Conservation (phyloP, 176 grass and related monocot genomes). For the Juncus effusus region DNA sequence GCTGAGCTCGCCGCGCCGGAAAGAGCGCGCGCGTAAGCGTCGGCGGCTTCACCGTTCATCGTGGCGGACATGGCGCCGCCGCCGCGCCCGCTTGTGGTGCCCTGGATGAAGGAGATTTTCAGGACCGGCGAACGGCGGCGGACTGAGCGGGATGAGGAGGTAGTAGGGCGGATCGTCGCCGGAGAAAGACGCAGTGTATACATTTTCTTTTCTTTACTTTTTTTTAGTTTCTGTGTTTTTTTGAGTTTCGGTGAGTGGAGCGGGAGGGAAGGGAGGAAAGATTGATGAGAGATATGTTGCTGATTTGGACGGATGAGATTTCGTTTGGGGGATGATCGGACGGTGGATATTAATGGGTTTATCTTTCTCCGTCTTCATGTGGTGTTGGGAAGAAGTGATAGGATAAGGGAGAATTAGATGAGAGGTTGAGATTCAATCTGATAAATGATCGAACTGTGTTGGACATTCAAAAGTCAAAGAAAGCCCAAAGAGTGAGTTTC, state of each 20-base stretch:
- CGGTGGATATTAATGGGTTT: not conserved
- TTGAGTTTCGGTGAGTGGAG: not conserved
- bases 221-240: not conserved
- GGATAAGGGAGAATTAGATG: constrained; percentile 1
- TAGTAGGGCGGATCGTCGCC: constrained; percentile 9
- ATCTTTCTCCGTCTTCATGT: constrained; percentile 13
- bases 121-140: constrained; percentile 28
- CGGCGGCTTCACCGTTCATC: constrained; percentile 9
- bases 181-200: constrained; percentile 20
- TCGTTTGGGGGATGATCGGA: not conserved
- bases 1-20: constrained; percentile 49
- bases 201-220: not conserved
- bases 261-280: not conserved
- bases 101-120: constrained; percentile 20
- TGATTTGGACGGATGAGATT: constrained; percentile 22
- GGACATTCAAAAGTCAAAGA: too few relatives aligned
- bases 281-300: not conserved
- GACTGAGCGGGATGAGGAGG: constrained; percentile 11
- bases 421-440: not conserved
- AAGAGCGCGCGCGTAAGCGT: constrained; percentile 45
- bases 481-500: too few relatives aligned
- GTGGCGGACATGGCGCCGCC: constrained; percentile 25
- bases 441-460: too few relatives aligned
- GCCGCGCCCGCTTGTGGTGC: constrained; percentile 27
- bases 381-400: not conserved